phyloP scores from a whole-genome alignment of 2,329 filamentous ascomycete species.

The Diaporthe citrichinensis region DNA sequence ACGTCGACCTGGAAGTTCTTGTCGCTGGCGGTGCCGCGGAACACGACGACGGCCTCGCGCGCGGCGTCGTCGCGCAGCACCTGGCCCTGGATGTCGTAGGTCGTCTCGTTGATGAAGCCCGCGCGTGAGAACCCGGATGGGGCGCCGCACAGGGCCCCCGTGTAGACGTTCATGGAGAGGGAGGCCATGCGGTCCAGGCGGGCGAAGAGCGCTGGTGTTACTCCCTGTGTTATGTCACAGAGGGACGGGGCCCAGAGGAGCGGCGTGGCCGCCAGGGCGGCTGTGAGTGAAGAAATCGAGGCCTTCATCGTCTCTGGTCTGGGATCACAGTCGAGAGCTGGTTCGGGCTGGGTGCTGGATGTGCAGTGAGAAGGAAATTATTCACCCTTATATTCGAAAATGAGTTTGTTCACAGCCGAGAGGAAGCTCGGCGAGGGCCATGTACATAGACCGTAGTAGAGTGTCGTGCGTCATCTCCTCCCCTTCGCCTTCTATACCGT shows the following conservation, averaged over 20 bases:
- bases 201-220: not conserved
- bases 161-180: conserved; percentile 18
- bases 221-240: conserved; percentile 13
- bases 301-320: conserved; percentile 3
- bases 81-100: conserved; percentile 22
- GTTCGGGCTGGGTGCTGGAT: rapidly evolving
- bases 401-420: not conserved
- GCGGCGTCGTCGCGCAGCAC: conserved; percentile 19
- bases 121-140: not conserved
- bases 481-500: not conserved
- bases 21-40: conserved; percentile 19
- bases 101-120: conserved; percentile 27
- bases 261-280: not conserved
- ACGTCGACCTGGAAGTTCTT: conserved; percentile 20
- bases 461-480: conserved; percentile 17
- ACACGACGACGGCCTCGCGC: conserved; percentile 21
- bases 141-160: not conserved
- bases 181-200: conserved; percentile 21
- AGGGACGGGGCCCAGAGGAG: not conserved
- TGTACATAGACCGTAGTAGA: not conserved
- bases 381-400: not conserved
- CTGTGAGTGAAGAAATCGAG: not conserved
- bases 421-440: not conserved
- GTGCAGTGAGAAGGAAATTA: not conserved
- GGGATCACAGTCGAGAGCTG: not conserved